Evolutionary conservation across 495 filamentous ascomycete genomes (phyloP), one percentile per base, ranked within the genome.

Genomic region (Penicillium ochrochloron): DNA sequence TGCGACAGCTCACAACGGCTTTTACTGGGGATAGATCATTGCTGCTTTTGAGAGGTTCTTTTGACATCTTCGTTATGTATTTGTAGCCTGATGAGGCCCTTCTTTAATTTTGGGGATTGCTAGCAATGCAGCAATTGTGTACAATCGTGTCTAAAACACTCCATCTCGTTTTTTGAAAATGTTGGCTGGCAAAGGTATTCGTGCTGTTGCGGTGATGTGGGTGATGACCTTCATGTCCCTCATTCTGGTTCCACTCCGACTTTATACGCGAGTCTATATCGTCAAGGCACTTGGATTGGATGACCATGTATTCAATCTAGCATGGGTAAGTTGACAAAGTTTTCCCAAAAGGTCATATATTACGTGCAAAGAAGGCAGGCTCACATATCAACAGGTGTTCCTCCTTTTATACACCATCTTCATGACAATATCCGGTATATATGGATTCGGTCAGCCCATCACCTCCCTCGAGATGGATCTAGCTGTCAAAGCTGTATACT

Each of bases 131-230:
- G n/a, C n/a, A n/a, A n/a, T 21, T 11, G 8, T 12, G 9, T 35
- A n/a, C 15, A 35, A 3, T 3, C n/a, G 41, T 25, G 14, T 23
- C 3, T 33, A 6, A 29, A 42, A 17, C 12, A 19, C 12, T 12
- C 15, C 12, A 15, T 17, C 8, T 54, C 15, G 33, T 35, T 10
- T 0, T n/a, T 52, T 59, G 7, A 64, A 66, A 53, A 68, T 71
- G 68, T 33, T 70, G 21, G 60, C 55, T 23, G 68, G 65, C 2
- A 53, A 70, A 63, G 68, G 68, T 33, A 3, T 61, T 64, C 62
- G 59, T 54, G 59, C 65, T 41, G 39, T 67, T 23, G 57, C 62
- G 15, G 68, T 70, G 10, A 67, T 70, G 68, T 70, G 68, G 68
- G 55, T 57, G 19, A 67, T 70, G 68, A 57, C 59, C 11, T 52